Evolutionary conservation across 805 yeast genomes (phyloP), one percentile per base, ranked within the genome.

Genomic region (Kluyveromyces siamensis): DNA sequence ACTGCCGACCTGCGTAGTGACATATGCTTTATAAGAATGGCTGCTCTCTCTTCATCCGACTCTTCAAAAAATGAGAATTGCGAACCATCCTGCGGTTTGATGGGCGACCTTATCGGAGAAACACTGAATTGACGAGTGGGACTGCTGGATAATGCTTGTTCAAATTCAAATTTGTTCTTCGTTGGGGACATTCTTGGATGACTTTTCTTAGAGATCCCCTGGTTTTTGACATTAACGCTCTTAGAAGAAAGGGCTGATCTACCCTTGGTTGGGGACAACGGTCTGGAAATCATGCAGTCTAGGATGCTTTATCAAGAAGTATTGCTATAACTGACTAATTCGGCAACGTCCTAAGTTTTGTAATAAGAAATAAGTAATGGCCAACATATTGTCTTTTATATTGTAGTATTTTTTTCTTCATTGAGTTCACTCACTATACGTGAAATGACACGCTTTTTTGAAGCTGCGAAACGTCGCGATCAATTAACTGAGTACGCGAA

Each of bases 1-100:
- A 30, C 60, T 46, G 43, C 59, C 65, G 18, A 53, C 49, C 41
- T 63, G 55, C 41, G 59, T 51, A 47, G 62, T 59, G 51, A 58
- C 59, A 44, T 54, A 37, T 58, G 59, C 30, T 48, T 41, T 40
- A 53, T 50, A 13, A 58, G 38, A 17, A 47, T 44, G 2, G 50
- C 44, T 6, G 50, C 48, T 36, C 63, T 51, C 25, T 56, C 54
- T 8, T 50, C 52, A 25, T 49, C 46, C 1, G 58, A 48, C 44
- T 60, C 65, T 48, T 59, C 65, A 41, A 51, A 57, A 21, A 60
- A 49, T 10, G 50, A 37, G 47, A 60, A 60, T 1, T 37, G 8
- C 11, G 45, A 43, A 17, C 18, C 18, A 10, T 16, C 17, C 3
- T 6, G 43, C 3, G n/a, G 10, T 17, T 43, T 33, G 10, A 21